These are phyloP conservation scores for Amniculicola lignicola DNA, from an alignment of 495 filamentous ascomycete species.

Conservation along the genomic window DNA sequence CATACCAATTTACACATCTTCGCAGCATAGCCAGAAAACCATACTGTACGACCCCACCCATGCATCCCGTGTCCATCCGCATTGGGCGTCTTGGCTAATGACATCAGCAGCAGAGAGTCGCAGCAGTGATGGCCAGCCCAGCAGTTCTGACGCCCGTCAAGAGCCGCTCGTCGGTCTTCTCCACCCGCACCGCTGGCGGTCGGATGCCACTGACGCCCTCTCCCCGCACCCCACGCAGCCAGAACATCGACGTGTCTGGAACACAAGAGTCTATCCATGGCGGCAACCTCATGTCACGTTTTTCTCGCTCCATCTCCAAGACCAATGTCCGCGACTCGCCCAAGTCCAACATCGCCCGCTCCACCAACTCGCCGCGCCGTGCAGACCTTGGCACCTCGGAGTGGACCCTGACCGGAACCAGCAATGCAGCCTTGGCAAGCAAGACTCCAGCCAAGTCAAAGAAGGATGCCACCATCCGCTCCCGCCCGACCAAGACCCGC, in stretches of 20 bases:
- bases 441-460: constrained; percentile 71
- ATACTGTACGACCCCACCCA: constrained; percentile 21
- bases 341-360: constrained; percentile 89
- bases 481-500: constrained; percentile 74
- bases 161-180: constrained; percentile 90
- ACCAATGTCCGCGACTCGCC: constrained; percentile 68
- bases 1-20: constrained; percentile 30
- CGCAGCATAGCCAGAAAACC: constrained; percentile 28
- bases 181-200: constrained; percentile 85
- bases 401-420: constrained; percentile 83
- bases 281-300: constrained; percentile 61
- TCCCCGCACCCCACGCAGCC: constrained; percentile 67
- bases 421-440: constrained; percentile 57
- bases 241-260: constrained; percentile 51
- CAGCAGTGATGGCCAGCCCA: constrained; percentile 72
- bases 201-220: constrained; percentile 81
- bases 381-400: constrained; percentile 93
- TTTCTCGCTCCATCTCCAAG: constrained; percentile 64
- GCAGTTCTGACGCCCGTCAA: constrained; percentile 88
- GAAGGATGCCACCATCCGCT: constrained; percentile 58
- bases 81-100: constrained; percentile 12
- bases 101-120: constrained; percentile 2
- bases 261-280: constrained; percentile 65
- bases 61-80: not conserved
- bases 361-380: constrained; percentile 65